Conservation (phyloP, 768 basidiomycete species). For the Suillus cothurnatus region DNA sequence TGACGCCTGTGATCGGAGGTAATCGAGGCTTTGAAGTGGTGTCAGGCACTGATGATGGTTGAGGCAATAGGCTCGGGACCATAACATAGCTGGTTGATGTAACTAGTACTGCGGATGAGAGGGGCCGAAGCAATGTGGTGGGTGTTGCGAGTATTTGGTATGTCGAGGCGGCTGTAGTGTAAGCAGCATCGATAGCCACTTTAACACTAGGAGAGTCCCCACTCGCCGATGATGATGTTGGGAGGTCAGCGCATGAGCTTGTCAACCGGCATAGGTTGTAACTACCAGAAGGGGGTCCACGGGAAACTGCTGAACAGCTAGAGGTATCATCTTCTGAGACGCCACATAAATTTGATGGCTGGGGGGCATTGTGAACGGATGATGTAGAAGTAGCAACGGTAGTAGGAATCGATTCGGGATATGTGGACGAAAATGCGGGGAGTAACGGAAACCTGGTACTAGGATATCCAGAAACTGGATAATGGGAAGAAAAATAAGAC, state of each 20-base stretch:
- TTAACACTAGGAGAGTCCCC: background rate
- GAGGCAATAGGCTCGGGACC: background rate
- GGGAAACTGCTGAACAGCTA: background rate
- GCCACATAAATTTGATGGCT: background rate
- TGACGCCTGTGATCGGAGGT: background rate
- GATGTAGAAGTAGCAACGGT: background rate
- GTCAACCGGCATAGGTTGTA: background rate
- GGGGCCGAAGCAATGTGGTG: background rate
- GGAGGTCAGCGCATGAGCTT: no score
- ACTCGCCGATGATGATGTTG: background rate
- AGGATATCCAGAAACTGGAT: background rate
- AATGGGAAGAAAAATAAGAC: background rate
- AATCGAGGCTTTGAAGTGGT: background rate
- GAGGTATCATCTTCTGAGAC: background rate
- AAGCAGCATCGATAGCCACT: background rate
- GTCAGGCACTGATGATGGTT: background rate
- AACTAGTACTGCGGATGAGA: background rate
- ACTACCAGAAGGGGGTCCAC: no score
- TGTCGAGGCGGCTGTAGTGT: background rate
- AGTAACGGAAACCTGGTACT: no score
- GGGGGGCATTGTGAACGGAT: background rate
- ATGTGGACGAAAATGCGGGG: background rate
- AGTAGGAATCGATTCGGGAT: background rate
- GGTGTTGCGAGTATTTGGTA: background rate
- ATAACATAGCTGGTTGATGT: background rate